phyloP scores from a whole-genome alignment of 2,329 filamentous ascomycete species.

The Curvularia hawaiiensis region DNA sequence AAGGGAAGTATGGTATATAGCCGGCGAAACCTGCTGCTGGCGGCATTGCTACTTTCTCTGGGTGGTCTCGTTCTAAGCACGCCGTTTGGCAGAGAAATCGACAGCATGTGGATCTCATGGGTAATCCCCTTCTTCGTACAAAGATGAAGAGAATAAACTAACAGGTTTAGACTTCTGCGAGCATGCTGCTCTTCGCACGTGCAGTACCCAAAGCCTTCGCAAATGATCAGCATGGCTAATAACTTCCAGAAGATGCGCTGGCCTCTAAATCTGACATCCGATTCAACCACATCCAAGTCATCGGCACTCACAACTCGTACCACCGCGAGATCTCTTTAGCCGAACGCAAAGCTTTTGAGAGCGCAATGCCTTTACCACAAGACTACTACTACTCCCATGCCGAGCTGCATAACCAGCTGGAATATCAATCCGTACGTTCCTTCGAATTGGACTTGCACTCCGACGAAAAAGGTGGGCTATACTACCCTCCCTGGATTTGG shows the following conservation, averaged over 20 bases:
- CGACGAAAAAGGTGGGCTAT: constrained; percentile 56
- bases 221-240: constrained; percentile 6
- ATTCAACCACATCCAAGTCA: constrained; percentile 59
- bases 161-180: constrained; percentile 19
- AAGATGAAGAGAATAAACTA: no score
- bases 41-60: constrained; percentile 4
- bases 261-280: constrained; percentile 42
- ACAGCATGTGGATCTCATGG: constrained; percentile 21
- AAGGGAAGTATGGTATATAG: constrained; percentile 21
- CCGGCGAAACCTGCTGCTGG: constrained; percentile 13
- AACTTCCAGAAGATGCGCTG: constrained; percentile 18
- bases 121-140: no score
- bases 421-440: constrained; percentile 54
- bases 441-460: constrained; percentile 58
- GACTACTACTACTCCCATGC: constrained; percentile 58
- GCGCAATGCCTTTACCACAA: constrained; percentile 44
- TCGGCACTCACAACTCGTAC: constrained; percentile 60
- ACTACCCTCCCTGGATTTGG: constrained; percentile 53
- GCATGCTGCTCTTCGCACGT: constrained; percentile 31
- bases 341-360: constrained; percentile 51
- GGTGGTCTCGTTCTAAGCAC: constrained; percentile 2
- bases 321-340: constrained; percentile 53
- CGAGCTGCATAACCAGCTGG: constrained; percentile 51
- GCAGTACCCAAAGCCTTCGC: background rate
- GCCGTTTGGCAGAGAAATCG: background rate